A percentile compares a stretch with the other conserved stretches of the same genome.
These are phyloP conservation scores for Circinella minor DNA, from an alignment of 371 early-diverging fungal genomes.

Conservation along the genomic window DNA sequence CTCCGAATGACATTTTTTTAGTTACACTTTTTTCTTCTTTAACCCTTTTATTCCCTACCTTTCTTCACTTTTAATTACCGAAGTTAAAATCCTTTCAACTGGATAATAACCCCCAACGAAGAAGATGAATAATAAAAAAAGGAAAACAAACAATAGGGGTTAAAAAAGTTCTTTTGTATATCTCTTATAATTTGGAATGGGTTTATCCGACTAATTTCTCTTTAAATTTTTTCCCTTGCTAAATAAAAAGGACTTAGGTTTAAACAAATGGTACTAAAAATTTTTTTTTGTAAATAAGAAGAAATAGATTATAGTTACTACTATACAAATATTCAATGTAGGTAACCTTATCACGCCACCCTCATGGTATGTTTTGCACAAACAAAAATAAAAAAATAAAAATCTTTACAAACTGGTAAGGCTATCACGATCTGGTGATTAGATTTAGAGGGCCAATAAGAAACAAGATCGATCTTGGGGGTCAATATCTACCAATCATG, in stretches of 20 bases:
- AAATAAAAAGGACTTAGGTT: too few species aligned
- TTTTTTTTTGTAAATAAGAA: too few species aligned
- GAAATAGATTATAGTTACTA: too few species aligned
- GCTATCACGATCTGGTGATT: conserved; percentile 9
- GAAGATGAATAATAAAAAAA: background rate
- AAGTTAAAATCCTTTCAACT: background rate
- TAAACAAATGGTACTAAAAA: too few species aligned
- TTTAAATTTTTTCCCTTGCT: too few species aligned
- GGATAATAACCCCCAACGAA: too few species aligned
- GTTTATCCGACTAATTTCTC: too few species aligned
- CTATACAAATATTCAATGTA: background rate
- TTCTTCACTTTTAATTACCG: background rate
- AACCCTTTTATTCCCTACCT: background rate
- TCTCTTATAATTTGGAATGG: too few species aligned
- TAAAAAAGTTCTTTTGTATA: too few species aligned
- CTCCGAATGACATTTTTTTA: background rate
- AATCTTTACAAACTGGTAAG: background rate
- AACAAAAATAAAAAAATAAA: too few species aligned
- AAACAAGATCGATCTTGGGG: conserved; percentile 9
- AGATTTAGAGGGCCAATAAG: conserved; percentile 22
- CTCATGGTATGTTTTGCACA: conserved; percentile 1
- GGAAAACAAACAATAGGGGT: background rate
- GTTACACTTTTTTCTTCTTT: background rate
- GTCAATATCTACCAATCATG: conserved; percentile 17
- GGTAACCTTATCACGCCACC: conserved; percentile 4